These are phyloP conservation scores for Ganoderma sinense DNA, from an alignment of 1,284 basidiomycete genomes.

Conservation along the genomic window DNA sequence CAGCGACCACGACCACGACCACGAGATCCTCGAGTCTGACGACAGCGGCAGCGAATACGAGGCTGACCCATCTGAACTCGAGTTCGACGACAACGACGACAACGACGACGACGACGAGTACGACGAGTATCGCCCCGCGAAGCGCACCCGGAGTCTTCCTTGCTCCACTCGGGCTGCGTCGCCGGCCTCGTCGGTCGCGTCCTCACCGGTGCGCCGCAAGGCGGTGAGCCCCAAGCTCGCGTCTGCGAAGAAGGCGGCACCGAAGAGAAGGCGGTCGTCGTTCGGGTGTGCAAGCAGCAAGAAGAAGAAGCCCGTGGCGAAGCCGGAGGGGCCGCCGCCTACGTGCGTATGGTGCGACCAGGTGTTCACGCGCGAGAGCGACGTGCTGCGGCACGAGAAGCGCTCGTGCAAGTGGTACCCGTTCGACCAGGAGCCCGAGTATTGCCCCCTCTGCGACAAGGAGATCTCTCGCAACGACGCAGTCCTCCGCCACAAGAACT, in stretches of 20 bases:
- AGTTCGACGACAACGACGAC: constrained; percentile 2
- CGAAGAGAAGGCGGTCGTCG: neutral
- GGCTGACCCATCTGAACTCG: constrained; percentile 4
- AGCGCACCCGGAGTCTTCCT: constrained; percentile 7
- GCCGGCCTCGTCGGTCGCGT: neutral
- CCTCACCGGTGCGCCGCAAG: neutral
- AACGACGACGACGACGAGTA: constrained; percentile 14
- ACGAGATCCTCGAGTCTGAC: constrained; percentile 1
- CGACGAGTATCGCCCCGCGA: constrained; percentile 16
- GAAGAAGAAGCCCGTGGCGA: constrained; percentile 10
- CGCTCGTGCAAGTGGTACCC: constrained; percentile 8
- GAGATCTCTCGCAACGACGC: constrained; percentile 18
- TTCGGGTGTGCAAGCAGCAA: neutral
- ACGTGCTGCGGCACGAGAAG: constrained; percentile 18
- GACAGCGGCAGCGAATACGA: constrained; percentile 12
- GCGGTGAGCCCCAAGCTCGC: constrained; percentile 6
- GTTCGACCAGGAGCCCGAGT: neutral
- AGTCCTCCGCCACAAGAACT: constrained; percentile 13
- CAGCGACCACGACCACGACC: constrained; percentile 4
- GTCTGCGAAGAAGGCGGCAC: neutral
- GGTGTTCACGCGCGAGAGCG: constrained; percentile 16
- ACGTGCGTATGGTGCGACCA: constrained; percentile 12
- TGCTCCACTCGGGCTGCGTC: neutral
- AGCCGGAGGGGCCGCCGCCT: neutral
- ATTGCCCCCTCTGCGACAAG: constrained; percentile 14